Base-by-base conservation (phyloP, 257 asterid species). In the Nicotiana benthamiana region DNA sequence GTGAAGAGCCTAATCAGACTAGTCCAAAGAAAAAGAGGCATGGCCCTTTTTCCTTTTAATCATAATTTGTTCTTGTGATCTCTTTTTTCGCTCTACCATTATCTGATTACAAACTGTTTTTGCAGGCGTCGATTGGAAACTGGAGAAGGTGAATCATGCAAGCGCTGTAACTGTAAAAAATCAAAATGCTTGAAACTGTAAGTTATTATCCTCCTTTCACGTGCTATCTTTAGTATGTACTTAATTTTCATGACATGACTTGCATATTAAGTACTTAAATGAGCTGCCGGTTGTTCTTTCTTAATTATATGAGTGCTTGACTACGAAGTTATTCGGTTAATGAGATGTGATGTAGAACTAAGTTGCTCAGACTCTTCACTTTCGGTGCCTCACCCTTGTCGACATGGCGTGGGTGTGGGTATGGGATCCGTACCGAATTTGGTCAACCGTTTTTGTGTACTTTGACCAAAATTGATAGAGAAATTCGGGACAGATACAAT, bases 111-210 rank as follows among this genome's bases (percentile, higher is more conserved):
- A 82, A 83, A 72, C 70, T 77, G 64, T 30, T 63, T 76, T 83
- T 20, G 48, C 89, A 95, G 99, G 87, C 91, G 93, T 64, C 90
- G 83, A 84, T 66, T 82, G 66, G 98, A 95, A 46, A 85, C 82
- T 20, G 92, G 84, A 56, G 99, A 95, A 56, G 89, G 89, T 9
- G 97, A 85, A 63, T 46, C 92, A 4, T 95, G 99, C 78, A 95
- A 95, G 87, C 89, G 99, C 72, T 95, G 99, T 75, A 95, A 93
- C 87, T 95, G 99, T 90, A 95, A 94, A 92, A 94, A 93, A 83
- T 92, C 98, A 48, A 95, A 93, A 87, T 95, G 99, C 92, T 91
- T 95, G 83, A 95, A 95, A 81, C 97, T 95, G 99, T 95, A 88
- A 93, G 97, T 82, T 57, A 40, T 65, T 79, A 7, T 59, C 6